phyloP scores from a whole-genome alignment of 768 basidiomycete species.

The Scleroderma bovista region DNA sequence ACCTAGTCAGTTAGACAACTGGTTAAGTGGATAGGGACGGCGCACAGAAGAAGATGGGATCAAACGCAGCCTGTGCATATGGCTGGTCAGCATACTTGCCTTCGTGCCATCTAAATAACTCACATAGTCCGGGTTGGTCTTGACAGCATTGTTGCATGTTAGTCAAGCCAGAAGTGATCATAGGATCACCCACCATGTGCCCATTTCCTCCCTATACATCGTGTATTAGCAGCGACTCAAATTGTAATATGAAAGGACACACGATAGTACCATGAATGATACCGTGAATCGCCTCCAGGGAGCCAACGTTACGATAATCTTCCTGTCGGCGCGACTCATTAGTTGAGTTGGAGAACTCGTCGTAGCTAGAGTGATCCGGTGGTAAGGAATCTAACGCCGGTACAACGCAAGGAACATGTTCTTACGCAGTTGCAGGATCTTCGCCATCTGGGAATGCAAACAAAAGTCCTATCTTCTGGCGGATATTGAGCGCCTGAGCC shows the following conservation, averaged over 20 bases:
- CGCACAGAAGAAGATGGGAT: conserved; percentile 23
- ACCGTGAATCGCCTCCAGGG: conserved; percentile 20
- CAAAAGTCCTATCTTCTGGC: conserved; percentile 14
- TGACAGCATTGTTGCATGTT: not conserved
- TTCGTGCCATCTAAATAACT: not conserved
- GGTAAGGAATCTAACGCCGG: not conserved
- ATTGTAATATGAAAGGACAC: conserved; percentile 1
- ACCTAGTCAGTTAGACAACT: not conserved
- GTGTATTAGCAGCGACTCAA: not conserved
- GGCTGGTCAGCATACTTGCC: not conserved
- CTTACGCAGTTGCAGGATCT: conserved; percentile 10
- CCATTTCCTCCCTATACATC: conserved; percentile 5
- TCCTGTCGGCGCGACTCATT: conserved; percentile 14
- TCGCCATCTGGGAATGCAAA: conserved; percentile 14
- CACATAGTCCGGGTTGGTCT: conserved; percentile 21
- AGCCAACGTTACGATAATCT: conserved; percentile 8
- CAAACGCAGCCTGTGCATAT: conserved; percentile 16
- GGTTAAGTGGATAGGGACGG: not conserved
- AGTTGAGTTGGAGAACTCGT: conserved; percentile 24
- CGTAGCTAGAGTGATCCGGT: conserved; percentile 13
- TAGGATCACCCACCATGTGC: conserved; percentile 17
- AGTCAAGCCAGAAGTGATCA: not conserved
- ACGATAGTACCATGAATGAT: conserved; percentile 14
- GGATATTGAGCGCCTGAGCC: conserved; percentile 5
- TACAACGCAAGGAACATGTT: not conserved